Evolutionary conservation across 345 rosid genomes (phyloP).

Genomic region (Syzygium jambos): DNA sequence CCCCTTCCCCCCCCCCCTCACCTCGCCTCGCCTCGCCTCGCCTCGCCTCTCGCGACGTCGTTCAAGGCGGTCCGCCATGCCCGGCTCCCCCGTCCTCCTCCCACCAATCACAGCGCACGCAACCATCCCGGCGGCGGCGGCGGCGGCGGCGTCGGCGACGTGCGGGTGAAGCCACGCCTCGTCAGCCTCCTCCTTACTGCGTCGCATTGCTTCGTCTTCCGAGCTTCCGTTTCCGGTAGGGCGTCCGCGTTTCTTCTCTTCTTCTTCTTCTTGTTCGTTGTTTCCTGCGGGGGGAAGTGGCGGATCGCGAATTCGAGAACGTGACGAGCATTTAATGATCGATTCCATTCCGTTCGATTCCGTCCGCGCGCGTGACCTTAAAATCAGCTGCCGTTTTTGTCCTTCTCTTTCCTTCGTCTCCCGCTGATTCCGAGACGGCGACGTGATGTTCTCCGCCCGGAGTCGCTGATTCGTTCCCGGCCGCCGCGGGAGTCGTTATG

Average conservation of each 20-base stretch:
- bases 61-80: too few species aligned
- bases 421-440: too few species aligned
- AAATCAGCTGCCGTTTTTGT: background rate
- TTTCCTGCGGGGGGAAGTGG: background rate
- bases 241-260: background rate
- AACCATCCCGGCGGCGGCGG: background rate
- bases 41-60: background rate
- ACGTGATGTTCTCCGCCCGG: background rate
- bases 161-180: background rate
- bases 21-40: too few species aligned
- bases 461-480: background rate
- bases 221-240: background rate
- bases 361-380: background rate
- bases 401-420: background rate
- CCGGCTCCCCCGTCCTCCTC: too few species aligned
- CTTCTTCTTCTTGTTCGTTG: background rate
- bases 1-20: background rate
- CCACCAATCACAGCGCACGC: too few species aligned
- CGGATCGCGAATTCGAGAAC: background rate
- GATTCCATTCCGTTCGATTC: background rate
- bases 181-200: background rate
- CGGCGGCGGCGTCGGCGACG: background rate
- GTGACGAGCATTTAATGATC: background rate
- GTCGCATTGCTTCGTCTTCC: background rate
- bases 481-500: conserved; percentile 17